A percentile compares a stretch with the other conserved stretches of the same genome.
Evolutionary conservation across 495 filamentous ascomycete genomes (phyloP).

Genomic region (Elaphomyces granulatus): DNA sequence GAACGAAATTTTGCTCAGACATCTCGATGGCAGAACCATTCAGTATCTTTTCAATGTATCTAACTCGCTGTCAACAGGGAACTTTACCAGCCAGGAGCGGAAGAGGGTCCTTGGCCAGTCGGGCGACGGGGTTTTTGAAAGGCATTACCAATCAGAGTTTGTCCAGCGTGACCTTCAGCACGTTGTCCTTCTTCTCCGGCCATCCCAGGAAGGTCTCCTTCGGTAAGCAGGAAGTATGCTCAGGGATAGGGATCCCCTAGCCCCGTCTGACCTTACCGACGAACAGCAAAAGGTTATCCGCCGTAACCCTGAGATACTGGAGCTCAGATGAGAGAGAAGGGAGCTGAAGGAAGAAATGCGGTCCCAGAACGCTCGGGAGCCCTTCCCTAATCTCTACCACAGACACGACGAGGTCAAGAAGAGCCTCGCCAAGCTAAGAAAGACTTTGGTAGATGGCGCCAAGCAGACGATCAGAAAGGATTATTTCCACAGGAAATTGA

Average conservation of each 20-base stretch:
- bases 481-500: constrained; percentile 19
- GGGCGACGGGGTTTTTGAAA: constrained; percentile 18
- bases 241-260: constrained; percentile 13
- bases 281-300: constrained; percentile 13
- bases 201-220: constrained; percentile 12
- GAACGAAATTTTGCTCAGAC: too few species aligned
- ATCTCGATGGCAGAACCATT: too few species aligned
- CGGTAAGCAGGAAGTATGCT: constrained; percentile 12
- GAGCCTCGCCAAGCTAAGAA: constrained; percentile 13
- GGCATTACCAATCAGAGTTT: constrained; percentile 18
- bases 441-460: constrained; percentile 12
- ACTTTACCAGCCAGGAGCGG: constrained; percentile 20
- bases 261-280: constrained; percentile 16
- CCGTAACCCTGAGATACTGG: constrained; percentile 11
- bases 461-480: constrained; percentile 16
- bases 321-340: constrained; percentile 17
- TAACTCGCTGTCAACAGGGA: constrained; percentile 7
- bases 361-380: constrained; percentile 12
- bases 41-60: constrained; percentile 1
- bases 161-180: constrained; percentile 15
- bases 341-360: constrained; percentile 18
- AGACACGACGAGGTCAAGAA: constrained; percentile 12
- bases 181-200: constrained; percentile 17
- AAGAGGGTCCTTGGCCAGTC: constrained; percentile 20
- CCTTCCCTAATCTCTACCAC: constrained; percentile 17